A percentile compares a stretch with the other conserved stretches of the same genome.
phyloP scores from a whole-genome alignment of 768 basidiomycete species.

The Pleurotus citrinopileatus region DNA sequence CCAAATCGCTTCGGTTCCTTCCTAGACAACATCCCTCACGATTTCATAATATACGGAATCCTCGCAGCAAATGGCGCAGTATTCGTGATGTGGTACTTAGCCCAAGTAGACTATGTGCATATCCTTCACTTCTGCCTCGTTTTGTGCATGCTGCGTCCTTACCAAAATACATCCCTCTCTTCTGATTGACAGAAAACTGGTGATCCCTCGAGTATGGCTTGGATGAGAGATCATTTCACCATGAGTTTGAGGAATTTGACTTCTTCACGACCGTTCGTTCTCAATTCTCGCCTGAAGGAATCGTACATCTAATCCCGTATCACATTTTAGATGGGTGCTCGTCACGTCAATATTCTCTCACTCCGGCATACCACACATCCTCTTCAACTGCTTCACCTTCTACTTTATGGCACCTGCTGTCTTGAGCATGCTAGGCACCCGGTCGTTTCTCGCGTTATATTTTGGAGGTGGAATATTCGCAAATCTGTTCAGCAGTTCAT shows the following conservation, averaged over 20 bases:
- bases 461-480: slow-evolving; percentile 67
- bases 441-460: slow-evolving; percentile 70
- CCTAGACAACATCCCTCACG: slow-evolving; percentile 52
- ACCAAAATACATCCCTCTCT: slow-evolving; percentile 17
- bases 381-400: slow-evolving; percentile 78
- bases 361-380: slow-evolving; percentile 50
- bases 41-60: slow-evolving; percentile 58
- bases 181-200: slow-evolving; percentile 12
- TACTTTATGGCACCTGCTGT: slow-evolving; percentile 73
- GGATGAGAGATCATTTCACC: slow-evolving; percentile 65
- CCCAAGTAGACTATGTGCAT: slow-evolving; percentile 33
- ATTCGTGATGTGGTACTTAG: slow-evolving; percentile 57
- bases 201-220: too few relatives aligned
- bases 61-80: slow-evolving; percentile 62
- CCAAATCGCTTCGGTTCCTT: slow-evolving; percentile 25
- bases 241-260: slow-evolving; percentile 57
- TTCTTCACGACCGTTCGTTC: slow-evolving; percentile 61
- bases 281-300: background rate
- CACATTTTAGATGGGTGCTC: slow-evolving; percentile 58
- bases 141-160: background rate
- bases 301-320: slow-evolving; percentile 11
- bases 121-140: background rate
- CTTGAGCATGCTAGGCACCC: slow-evolving; percentile 59
- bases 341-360: slow-evolving; percentile 75
- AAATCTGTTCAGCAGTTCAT: slow-evolving; percentile 47